phyloP scores from a whole-genome alignment of 2,329 filamentous ascomycete species.

The Ophiocordyceps camponoti-leonardi region DNA sequence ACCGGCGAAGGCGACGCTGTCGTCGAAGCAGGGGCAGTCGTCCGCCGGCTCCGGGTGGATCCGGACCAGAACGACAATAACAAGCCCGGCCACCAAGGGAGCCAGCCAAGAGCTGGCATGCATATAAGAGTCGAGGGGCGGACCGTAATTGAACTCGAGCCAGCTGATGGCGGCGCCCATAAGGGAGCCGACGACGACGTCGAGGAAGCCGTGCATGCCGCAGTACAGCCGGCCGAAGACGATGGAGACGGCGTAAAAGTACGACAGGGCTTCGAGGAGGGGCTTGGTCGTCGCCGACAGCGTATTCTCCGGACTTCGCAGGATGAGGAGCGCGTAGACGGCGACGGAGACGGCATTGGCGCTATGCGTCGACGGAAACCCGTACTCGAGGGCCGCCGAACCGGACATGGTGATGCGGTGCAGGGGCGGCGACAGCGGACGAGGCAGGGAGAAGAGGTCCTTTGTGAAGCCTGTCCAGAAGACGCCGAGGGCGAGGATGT shows the following conservation, averaged over 20 bases:
- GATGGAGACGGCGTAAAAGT: conserved; percentile 80
- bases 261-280: conserved; percentile 50
- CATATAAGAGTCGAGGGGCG: conserved; percentile 53
- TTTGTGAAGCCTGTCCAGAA: conserved; percentile 90
- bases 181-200: conserved; percentile 65
- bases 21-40: conserved; percentile 92
- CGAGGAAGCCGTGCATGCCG: conserved; percentile 95
- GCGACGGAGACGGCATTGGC: conserved; percentile 93
- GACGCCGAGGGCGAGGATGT: conserved; percentile 62
- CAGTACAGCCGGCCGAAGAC: conserved; percentile 86
- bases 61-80: conserved; percentile 61
- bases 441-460: conserved; percentile 80
- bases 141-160: conserved; percentile 42
- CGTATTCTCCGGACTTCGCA: conserved; percentile 48
- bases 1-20: conserved; percentile 83
- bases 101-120: conserved; percentile 46
- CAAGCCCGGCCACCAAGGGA: conserved; percentile 42
- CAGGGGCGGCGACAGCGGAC: conserved; percentile 79
- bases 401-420: conserved; percentile 96
- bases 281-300: conserved; percentile 41
- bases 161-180: conserved; percentile 52
- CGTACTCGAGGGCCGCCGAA: conserved; percentile 86
- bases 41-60: conserved; percentile 93
- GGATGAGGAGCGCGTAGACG: conserved; percentile 58
- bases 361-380: conserved; percentile 92